phyloP scores from a whole-genome alignment of 768 basidiomycete genomes.

The Auriculariales sp. region DNA sequence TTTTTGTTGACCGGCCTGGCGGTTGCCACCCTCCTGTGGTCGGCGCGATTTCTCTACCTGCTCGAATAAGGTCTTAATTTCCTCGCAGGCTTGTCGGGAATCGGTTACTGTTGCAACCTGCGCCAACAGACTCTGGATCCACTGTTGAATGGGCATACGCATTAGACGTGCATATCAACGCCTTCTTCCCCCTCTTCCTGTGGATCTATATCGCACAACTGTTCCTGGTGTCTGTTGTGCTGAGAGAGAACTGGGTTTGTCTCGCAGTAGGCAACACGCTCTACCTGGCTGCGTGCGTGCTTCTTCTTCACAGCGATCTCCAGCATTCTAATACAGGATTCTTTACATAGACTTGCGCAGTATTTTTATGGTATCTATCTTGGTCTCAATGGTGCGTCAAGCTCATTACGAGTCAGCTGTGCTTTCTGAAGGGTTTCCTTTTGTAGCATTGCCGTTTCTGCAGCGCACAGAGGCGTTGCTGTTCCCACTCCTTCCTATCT shows the following conservation, averaged over 20 bases:
- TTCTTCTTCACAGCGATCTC: not conserved
- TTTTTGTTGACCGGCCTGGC: conserved; percentile 69
- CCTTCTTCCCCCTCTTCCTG: conserved; percentile 89
- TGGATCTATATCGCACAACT: conserved; percentile 83
- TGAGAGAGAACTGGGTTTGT: conserved; percentile 85
- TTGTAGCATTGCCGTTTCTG: conserved; percentile 80
- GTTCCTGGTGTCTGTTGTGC: conserved; percentile 69
- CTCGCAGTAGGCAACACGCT: conserved; percentile 85
- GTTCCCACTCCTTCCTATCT: conserved; percentile 78
- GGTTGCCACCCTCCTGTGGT: conserved; percentile 69
- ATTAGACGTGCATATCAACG: conserved; percentile 93
- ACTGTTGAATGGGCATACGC: conserved; percentile 86
- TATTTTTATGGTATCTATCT: conserved; percentile 88
- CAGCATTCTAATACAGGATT: not conserved
- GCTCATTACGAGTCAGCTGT: conserved; percentile 9
- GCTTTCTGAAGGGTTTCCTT: conserved; percentile 7
- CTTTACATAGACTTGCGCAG: conserved; percentile 53
- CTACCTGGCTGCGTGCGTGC: conserved; percentile 68
- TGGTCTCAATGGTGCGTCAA: conserved; percentile 57
- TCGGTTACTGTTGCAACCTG: conserved; percentile 50
- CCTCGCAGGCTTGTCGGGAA: conserved; percentile 52
- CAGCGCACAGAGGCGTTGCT: conserved; percentile 80
- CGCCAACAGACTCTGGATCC: conserved; percentile 53
- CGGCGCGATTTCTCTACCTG: conserved; percentile 8
- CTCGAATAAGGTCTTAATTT: not conserved